A percentile compares a stretch with the other conserved stretches of the same genome.
phyloP scores from a whole-genome alignment of 805 yeast species.

The Lachancea dasiensis region DNA sequence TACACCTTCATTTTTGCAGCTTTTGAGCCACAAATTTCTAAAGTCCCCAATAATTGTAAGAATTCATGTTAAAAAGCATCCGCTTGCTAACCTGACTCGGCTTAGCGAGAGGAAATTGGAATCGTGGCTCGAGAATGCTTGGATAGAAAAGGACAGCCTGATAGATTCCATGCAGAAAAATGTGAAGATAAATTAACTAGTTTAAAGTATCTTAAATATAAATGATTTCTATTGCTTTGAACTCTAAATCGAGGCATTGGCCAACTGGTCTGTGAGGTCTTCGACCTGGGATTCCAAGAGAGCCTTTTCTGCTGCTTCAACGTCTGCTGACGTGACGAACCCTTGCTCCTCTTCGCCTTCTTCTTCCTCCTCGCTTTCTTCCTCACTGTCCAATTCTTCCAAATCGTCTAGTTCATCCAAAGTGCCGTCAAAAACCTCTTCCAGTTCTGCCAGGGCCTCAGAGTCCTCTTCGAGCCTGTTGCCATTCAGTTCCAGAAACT shows the following conservation, averaged over 20 bases:
- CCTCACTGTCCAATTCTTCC: constrained; percentile 70
- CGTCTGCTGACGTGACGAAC: constrained; percentile 47
- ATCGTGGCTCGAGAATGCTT: constrained; percentile 67
- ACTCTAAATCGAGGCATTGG: constrained; percentile 32
- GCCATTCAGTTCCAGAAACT: constrained; percentile 80
- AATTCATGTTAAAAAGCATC: constrained; percentile 42
- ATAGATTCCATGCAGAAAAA: constrained; percentile 37
- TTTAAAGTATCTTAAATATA: neutral
- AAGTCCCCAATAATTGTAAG: constrained; percentile 34
- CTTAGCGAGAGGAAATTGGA: constrained; percentile 51
- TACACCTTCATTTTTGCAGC: constrained; percentile 29
- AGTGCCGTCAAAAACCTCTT: constrained; percentile 68
- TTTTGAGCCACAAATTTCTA: constrained; percentile 12
- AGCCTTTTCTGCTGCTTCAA: constrained; percentile 37
- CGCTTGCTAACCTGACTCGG: constrained; percentile 44
- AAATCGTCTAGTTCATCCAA: constrained; percentile 91
- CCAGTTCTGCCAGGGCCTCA: constrained; percentile 55
- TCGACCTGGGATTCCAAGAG: constrained; percentile 33
- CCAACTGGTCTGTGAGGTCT: constrained; percentile 36
- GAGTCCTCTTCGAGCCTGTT: constrained; percentile 89
- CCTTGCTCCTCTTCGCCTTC: constrained; percentile 34
- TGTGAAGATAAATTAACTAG: constrained; percentile 18
- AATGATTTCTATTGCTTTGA: constrained; percentile 4
- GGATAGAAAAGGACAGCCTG: constrained; percentile 63
- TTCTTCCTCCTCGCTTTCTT: constrained; percentile 43